Evolutionary conservation across 441 rosid species (phyloP), one percentile per base, ranked within the genome.

Genomic region (Gossypium lobatum): DNA sequence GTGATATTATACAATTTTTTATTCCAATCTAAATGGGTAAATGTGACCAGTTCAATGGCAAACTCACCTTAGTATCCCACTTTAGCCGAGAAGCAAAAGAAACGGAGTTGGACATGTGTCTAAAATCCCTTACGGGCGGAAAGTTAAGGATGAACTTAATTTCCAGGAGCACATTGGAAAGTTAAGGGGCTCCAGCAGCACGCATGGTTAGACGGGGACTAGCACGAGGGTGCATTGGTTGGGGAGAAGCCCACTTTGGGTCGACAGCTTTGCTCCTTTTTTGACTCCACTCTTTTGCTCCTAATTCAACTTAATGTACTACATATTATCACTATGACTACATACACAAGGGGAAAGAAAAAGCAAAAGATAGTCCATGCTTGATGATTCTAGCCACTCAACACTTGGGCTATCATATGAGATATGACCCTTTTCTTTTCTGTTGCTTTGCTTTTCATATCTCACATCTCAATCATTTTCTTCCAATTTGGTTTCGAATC

Each of bases 101-200:
- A 48, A 48, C 2, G 17, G 54, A 48, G 6, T 14, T 48, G 54
- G 54, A n/a, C 54, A 14, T 48, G 54, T 14, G 54, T 48, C 17
- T 48, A n/a, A 14, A 48, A 48, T 48, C 17, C 16, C 54, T 48
- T 14, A n/a, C 54, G 17, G 54, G 54, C 16, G 6, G n/a, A n/a
- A 50, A 16, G 17, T 50, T 4, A 7, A 59, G 16, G 10, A 61
- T 61, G 65, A 28, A 18, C 21, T 6, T 61, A 31, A n/a, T 60
- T 60, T 28, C n/a, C 10, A 26, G 2, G 46, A 9, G 5, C 3
- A 14, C 55, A 54, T 5, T 39, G 26, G 57, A 20, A 65, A 64
- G 17, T 70, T 54, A 31, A 50, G 64, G 64, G 71, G 71, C 54
- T 74, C 64, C 60, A 62, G 18, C 60, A 45, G 58, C 50, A 25